Conservation (phyloP, 78 protist genomes). For the Dictyostelium brefeldianum region DNA sequence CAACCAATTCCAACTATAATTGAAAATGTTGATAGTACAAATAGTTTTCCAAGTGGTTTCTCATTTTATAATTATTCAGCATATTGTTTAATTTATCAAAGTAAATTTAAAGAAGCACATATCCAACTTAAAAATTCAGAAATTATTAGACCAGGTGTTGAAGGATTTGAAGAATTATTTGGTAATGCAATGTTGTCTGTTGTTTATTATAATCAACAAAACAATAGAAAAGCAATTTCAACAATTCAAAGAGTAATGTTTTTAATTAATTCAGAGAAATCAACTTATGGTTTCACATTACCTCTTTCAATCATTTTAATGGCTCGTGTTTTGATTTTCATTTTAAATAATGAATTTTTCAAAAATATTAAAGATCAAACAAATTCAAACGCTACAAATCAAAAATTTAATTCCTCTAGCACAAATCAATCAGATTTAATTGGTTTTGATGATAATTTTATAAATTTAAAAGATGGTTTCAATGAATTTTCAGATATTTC, state of each 20-base stretch:
- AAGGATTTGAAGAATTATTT: slow-evolving; percentile 29
- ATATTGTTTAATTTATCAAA: slow-evolving; percentile 18
- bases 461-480: background rate
- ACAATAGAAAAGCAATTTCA: background rate
- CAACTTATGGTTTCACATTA: slow-evolving; percentile 3
- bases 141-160: background rate
- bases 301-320: background rate
- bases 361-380: background rate
- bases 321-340: background rate
- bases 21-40: too few relatives aligned
- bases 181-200: slow-evolving; percentile 13
- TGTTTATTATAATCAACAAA: background rate
- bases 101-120: slow-evolving; percentile 27
- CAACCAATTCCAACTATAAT: background rate
- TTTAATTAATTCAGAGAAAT: background rate
- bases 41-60: background rate
- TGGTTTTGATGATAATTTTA: background rate
- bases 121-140: background rate
- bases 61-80: slow-evolving; percentile 10
- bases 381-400: background rate
- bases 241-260: background rate
- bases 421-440: background rate
- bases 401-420: background rate
- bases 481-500: background rate
- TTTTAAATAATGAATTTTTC: slow-evolving; percentile 18